Evolutionary conservation across 352 stramenopile species (phyloP), one percentile per base, ranked within the genome.

Genomic region (Pythium scleroteichum): DNA sequence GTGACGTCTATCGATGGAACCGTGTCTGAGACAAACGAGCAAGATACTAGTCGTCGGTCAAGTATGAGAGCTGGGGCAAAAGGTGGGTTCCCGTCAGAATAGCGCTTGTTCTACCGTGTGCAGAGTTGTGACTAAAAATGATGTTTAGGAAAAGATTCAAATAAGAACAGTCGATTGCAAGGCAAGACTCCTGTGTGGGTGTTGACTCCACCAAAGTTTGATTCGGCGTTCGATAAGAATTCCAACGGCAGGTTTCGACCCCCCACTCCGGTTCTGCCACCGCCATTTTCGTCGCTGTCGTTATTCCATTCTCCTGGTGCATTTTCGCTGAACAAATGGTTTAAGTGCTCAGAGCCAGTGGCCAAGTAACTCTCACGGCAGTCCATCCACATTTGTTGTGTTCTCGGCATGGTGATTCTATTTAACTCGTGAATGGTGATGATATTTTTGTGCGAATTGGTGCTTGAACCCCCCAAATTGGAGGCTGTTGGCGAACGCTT

Each of bases 311-410:
- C 71, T 12, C 69, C 64, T 27, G 42, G 52, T 19, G 56, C 61
- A 20, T 82, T 82, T 47, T 68, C 71, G 27, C 64, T 82, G 46
- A 57, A 67, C 7, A 66, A 55, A 10, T 87, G 78, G 78, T 68
- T 85, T 46, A 69, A 72, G 35, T 65, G 57, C 29, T 14, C 60
- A 17, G 53, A 62, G 17, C 58, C 40, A 16, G 33, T 58, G 53
- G 17, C 32, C 23, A 35, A 55, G 23, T 54, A 55, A 46, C 8
- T n/a, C n/a, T n/a, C 1, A 45, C 3, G 6, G 13, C 16, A 13
- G 38, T 35, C 29, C 29, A 10, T 10, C 5, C 29, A 35, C 29
- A 5, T 10, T 35, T 10, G 29, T 35, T 35, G 29, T 35, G 29
- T 35, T 35, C 29, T 10, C 29, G 29, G 5, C 10, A 35, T 35